These are phyloP conservation scores for Lepidium africanum DNA, from an alignment of 345 rosid genomes.

Conservation along the genomic window DNA sequence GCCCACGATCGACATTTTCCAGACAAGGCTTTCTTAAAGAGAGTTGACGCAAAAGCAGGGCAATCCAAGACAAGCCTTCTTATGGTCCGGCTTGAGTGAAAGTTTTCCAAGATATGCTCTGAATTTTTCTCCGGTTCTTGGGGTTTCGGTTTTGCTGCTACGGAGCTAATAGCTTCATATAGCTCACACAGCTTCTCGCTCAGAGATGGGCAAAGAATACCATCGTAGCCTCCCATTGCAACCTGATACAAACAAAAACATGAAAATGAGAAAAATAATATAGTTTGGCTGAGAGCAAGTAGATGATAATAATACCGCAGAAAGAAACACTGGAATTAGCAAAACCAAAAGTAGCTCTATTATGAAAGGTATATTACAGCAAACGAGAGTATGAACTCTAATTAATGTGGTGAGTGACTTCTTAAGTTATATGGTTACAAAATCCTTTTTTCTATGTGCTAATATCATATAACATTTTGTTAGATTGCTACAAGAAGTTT, in stretches of 20 bases:
- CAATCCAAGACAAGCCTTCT: constrained; percentile 66
- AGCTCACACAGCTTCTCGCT: constrained; percentile 52
- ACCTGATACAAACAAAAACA: constrained; percentile 34
- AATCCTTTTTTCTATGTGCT: not conserved
- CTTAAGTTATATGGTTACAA: not conserved
- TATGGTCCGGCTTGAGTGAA: constrained; percentile 75
- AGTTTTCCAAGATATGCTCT: constrained; percentile 66
- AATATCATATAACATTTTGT: not conserved
- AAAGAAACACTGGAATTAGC: not conserved
- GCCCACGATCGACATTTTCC: constrained; percentile 64
- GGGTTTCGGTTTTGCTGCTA: constrained; percentile 53
- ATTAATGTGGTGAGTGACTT: not conserved
- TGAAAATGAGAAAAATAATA: not conserved
- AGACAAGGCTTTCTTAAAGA: constrained; percentile 67
- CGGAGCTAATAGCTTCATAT: constrained; percentile 57
- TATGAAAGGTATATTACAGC: not conserved
- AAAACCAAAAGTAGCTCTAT: not conserved
- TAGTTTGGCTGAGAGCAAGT: not conserved
- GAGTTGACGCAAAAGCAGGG: constrained; percentile 55
- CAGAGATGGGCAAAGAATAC: constrained; percentile 50
- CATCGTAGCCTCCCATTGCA: constrained; percentile 59
- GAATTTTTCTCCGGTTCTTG: constrained; percentile 29
- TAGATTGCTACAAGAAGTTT: not conserved
- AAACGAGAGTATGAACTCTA: not conserved
- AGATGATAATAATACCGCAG: not conserved